A percentile compares a stretch with the other conserved stretches of the same genome.
phyloP scores from a whole-genome alignment of 129 eudicot species.

The Calendula officinalis region DNA sequence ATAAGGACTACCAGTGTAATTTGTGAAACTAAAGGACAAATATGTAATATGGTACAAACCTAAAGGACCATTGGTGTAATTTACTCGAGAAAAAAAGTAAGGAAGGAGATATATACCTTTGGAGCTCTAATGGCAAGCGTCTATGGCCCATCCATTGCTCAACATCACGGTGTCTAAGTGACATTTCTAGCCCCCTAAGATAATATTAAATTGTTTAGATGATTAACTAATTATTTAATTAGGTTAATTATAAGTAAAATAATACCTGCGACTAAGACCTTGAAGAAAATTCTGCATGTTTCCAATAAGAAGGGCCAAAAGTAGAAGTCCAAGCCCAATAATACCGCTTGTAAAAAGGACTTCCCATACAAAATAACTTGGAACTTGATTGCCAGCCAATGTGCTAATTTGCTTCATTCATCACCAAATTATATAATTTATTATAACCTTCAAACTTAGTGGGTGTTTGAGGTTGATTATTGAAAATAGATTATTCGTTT shows the following conservation, averaged over 20 bases:
- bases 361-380: constrained; percentile 81
- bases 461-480: no score
- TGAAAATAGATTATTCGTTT: no score
- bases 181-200: constrained; percentile 72
- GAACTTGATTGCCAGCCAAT: constrained; percentile 75
- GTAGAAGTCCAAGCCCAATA: constrained; percentile 76
- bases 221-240: background rate
- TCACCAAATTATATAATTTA: constrained; percentile 10
- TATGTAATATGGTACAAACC: no score
- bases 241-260: background rate
- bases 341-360: constrained; percentile 79
- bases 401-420: constrained; percentile 83
- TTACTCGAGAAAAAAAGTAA: background rate
- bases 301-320: constrained; percentile 86
- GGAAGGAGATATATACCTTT: constrained; percentile 38
- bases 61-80: no score
- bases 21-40: no score
- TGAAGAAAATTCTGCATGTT: constrained; percentile 94
- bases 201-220: background rate
- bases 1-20: no score
- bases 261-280: constrained; percentile 81
- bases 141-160: constrained; percentile 97
- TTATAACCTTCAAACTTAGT: background rate
- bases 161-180: constrained; percentile 89
- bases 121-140: constrained; percentile 61